phyloP scores from a whole-genome alignment of 805 yeast genomes.

The Sugiyamaella marilandica region DNA sequence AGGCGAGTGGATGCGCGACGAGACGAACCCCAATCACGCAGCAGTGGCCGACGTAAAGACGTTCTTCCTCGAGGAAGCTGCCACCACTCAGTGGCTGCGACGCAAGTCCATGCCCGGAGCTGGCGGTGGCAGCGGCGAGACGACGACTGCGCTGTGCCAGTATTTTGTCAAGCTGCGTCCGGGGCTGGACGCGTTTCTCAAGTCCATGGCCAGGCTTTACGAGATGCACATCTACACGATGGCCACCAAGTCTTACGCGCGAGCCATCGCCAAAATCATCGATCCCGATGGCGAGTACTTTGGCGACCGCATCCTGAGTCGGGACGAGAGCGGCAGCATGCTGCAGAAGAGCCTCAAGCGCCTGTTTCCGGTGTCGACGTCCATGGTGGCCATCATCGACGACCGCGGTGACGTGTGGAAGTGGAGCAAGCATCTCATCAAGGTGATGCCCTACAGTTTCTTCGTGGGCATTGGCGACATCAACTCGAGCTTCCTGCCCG shows the following conservation, averaged over 20 bases:
- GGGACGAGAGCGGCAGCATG: constrained; percentile 92
- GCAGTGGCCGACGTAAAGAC: constrained; percentile 76
- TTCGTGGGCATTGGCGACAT: constrained; percentile 98
- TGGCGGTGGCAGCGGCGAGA: background rate
- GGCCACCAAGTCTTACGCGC: constrained; percentile 95
- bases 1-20: constrained; percentile 91
- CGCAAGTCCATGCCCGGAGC: background rate
- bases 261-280: constrained; percentile 80
- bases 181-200: constrained; percentile 71
- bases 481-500: constrained; percentile 86
- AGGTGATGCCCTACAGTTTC: constrained; percentile 92
- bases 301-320: constrained; percentile 83
- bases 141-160: constrained; percentile 48
- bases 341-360: constrained; percentile 85
- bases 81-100: constrained; percentile 31
- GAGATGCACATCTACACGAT: constrained; percentile 95
- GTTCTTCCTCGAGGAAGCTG: constrained; percentile 66
- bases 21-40: constrained; percentile 75
- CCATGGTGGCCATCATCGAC: constrained; percentile 94
- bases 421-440: constrained; percentile 87
- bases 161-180: constrained; percentile 92
- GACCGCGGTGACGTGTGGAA: constrained; percentile 99
- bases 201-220: constrained; percentile 55
- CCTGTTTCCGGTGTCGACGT: constrained; percentile 90
- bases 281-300: constrained; percentile 85